Evolutionary conservation across 345 rosid genomes (phyloP).

Genomic region (Citrus trifoliata): DNA sequence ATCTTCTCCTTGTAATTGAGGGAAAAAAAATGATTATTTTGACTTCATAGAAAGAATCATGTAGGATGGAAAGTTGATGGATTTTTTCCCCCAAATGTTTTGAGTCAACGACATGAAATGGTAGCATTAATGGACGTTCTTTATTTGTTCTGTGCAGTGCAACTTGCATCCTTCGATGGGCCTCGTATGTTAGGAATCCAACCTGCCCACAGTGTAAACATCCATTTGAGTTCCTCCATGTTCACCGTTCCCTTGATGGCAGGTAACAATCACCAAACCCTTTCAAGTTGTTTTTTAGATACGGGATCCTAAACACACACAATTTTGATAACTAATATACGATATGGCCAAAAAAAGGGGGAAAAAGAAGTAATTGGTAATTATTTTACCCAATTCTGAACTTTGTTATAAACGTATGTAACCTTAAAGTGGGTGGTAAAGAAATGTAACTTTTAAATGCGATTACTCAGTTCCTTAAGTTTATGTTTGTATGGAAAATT

Average conservation of each 20-base stretch:
- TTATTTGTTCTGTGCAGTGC: conserved; percentile 50
- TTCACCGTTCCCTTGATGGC: conserved; percentile 87
- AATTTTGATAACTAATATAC: neutral
- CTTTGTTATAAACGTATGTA: neutral
- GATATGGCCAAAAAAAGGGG: neutral
- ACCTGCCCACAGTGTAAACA: conserved; percentile 93
- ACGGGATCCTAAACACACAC: neutral
- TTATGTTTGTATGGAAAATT: neutral
- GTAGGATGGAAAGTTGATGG: neutral
- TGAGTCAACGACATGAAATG: neutral
- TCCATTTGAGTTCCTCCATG: conserved; percentile 79
- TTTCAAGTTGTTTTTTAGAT: neutral
- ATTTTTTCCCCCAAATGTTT: neutral
- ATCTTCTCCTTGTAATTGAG: neutral
- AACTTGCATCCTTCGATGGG: conserved; percentile 92
- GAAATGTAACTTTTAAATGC: no score
- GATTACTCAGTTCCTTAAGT: neutral
- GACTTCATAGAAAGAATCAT: neutral
- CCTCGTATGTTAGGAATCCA: conserved; percentile 57
- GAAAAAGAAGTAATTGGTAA: no score
- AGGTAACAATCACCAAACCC: conserved; percentile 34
- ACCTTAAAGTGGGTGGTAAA: no score
- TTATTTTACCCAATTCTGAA: neutral
- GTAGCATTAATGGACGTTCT: neutral
- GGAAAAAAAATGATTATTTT: neutral